A percentile compares a stretch with the other conserved stretches of the same genome.
Conservation (phyloP, 805 yeast genomes). For the Cyberlindnera galapagoensis region DNA sequence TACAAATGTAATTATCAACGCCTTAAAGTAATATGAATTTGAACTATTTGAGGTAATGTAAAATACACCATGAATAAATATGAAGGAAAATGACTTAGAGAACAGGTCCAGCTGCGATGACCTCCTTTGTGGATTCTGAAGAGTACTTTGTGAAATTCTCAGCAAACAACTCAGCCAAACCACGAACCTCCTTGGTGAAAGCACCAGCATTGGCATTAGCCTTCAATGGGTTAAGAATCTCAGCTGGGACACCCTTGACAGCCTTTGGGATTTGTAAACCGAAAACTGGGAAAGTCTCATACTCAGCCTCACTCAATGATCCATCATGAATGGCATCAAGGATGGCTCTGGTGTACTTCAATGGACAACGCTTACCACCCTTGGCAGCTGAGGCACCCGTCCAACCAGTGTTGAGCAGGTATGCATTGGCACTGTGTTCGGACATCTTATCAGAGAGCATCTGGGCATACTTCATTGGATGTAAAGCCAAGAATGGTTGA, state of each 20-base stretch:
- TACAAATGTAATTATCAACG: neutral
- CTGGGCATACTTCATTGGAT: conserved; percentile 96
- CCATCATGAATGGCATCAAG: conserved; percentile 94
- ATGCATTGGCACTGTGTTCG: conserved; percentile 83
- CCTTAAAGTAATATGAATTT: too few relatives aligned
- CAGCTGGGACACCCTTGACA: conserved; percentile 70
- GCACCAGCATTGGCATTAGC: conserved; percentile 49
- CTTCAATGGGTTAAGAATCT: conserved; percentile 78
- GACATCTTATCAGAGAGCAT: conserved; percentile 92
- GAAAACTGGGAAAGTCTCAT: conserved; percentile 80
- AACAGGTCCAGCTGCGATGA: conserved; percentile 87
- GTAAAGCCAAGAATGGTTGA: conserved; percentile 96
- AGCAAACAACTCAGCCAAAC: conserved; percentile 70
- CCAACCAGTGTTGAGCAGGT: conserved; percentile 99
- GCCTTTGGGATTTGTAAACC: conserved; percentile 81
- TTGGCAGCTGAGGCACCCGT: conserved; percentile 86
- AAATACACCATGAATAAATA: neutral
- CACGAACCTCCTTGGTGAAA: conserved; percentile 48
- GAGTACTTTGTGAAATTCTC: conserved; percentile 85
- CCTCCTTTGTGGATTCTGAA: conserved; percentile 77
- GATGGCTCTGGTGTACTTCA: conserved; percentile 95
- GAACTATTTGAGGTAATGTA: too few relatives aligned
- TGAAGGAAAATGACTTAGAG: conserved; percentile 3
- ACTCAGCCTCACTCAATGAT: conserved; percentile 69
- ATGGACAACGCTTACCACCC: conserved; percentile 97